These are phyloP conservation scores for Hypoxylon subgilvum DNA, from an alignment of 495 filamentous ascomycete genomes.

Conservation along the genomic window DNA sequence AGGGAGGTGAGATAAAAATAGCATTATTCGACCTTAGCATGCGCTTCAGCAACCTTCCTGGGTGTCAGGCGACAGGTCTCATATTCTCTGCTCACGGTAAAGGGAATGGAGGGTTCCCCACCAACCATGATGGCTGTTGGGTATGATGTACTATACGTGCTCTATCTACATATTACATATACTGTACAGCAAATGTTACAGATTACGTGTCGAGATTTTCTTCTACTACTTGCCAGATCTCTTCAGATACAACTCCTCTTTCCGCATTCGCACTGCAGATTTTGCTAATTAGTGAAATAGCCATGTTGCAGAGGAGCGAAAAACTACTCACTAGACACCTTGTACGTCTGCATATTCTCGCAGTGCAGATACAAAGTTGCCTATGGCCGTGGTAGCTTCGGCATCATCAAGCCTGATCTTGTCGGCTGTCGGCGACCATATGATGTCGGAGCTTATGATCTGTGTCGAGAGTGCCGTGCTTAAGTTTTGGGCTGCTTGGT, in stretches of 20 bases:
- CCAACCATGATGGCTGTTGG: no score
- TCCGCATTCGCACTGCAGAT: slow-evolving; percentile 57
- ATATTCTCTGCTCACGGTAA: slow-evolving; percentile 12
- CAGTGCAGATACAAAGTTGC: slow-evolving; percentile 60
- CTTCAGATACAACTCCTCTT: slow-evolving; percentile 51
- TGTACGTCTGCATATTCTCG: slow-evolving; percentile 69
- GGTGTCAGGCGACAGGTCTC: neutral
- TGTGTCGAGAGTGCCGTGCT: slow-evolving; percentile 63
- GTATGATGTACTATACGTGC: neutral
- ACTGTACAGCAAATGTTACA: no score
- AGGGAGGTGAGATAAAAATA: neutral
- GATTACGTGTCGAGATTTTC: slow-evolving; percentile 48
- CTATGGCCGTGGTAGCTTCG: slow-evolving; percentile 58
- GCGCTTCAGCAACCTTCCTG: no score
- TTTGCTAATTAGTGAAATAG: neutral
- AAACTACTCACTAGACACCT: slow-evolving; percentile 60
- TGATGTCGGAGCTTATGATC: slow-evolving; percentile 73
- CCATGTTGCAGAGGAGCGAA: neutral
- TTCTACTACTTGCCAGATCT: slow-evolving; percentile 57
- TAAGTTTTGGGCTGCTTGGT: slow-evolving; percentile 66
- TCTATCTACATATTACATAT: no score
- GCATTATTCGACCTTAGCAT: neutral
- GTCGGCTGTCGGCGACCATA: slow-evolving; percentile 85
- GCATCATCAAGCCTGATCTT: slow-evolving; percentile 60
- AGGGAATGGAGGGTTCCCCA: neutral